These are phyloP conservation scores for Sporisorium sorghi DNA, from an alignment of 1,284 basidiomycete species.

Conservation along the genomic window DNA sequence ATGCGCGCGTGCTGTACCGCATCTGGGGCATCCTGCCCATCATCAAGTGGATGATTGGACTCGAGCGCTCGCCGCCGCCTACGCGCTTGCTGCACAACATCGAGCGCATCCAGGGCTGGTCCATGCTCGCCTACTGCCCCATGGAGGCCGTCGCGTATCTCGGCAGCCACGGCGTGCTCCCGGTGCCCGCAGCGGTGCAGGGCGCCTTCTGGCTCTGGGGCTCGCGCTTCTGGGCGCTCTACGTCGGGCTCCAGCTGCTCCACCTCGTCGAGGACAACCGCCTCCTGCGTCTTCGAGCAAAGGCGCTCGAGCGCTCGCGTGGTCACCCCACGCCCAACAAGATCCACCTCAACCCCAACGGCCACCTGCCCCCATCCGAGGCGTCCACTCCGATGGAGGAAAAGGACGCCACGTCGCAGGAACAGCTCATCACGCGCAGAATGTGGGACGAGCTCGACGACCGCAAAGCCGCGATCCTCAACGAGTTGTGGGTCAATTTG, in stretches of 20 bases:
- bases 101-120: conserved; percentile 68
- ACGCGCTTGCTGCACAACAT: conserved; percentile 64
- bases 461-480: conserved; percentile 78
- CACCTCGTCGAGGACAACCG: conserved; percentile 68
- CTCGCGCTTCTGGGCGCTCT: conserved; percentile 65
- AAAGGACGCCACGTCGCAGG: conserved; percentile 28
- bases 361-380: conserved; percentile 1
- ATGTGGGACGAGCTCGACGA: conserved; percentile 69
- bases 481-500: conserved; percentile 79
- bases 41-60: conserved; percentile 66
- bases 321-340: conserved; percentile 61
- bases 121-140: conserved; percentile 67
- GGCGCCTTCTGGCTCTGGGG: conserved; percentile 60
- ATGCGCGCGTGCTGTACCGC: conserved; percentile 63
- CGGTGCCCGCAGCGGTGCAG: conserved; percentile 53
- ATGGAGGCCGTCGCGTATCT: conserved; percentile 68
- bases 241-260: conserved; percentile 65
- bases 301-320: conserved; percentile 63
- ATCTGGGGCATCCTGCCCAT: conserved; percentile 69
- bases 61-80: conserved; percentile 63
- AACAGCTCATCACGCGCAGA: conserved; percentile 59
- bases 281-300: conserved; percentile 62
- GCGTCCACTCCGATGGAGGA: conserved; percentile 31
- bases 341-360: conserved; percentile 43
- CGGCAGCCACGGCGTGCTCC: conserved; percentile 61